Percentiles rank a stretch among this genome's conserved stretches.
phyloP scores from a whole-genome alignment of 805 yeast genomes.

The Candida andamanensis region DNA sequence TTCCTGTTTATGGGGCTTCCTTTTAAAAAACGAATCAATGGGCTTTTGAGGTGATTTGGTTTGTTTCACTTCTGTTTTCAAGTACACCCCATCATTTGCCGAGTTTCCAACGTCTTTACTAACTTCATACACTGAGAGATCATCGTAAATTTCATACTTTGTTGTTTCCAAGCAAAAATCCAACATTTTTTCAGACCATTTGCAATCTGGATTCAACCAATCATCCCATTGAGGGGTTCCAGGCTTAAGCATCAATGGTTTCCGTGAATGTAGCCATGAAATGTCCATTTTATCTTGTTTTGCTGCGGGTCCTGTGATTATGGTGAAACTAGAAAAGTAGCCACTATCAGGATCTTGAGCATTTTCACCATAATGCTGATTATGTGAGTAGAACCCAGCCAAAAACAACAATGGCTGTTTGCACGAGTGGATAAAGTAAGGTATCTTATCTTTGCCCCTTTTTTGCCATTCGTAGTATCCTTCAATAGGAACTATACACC shows the following conservation, averaged over 20 bases:
- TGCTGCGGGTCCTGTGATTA: constrained; percentile 66
- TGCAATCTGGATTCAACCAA: constrained; percentile 53
- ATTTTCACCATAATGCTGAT: constrained; percentile 20
- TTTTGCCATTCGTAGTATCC: constrained; percentile 86
- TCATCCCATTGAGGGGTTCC: constrained; percentile 49
- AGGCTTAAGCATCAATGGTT: constrained; percentile 69
- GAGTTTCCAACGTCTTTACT: constrained; percentile 61
- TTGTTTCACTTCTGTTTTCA: constrained; percentile 25
- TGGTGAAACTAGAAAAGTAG: constrained; percentile 50
- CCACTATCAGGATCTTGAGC: constrained; percentile 11
- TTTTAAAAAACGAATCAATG: constrained; percentile 24
- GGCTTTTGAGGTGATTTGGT: constrained; percentile 15
- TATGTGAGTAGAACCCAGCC: constrained; percentile 47
- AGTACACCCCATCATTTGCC: constrained; percentile 39
- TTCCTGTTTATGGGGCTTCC: too few species aligned
- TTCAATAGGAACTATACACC: constrained; percentile 74
- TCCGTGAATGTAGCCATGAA: constrained; percentile 68
- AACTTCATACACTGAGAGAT: constrained; percentile 54
- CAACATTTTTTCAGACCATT: constrained; percentile 37
- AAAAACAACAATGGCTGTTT: constrained; percentile 53
- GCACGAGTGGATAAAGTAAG: constrained; percentile 59
- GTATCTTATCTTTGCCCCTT: constrained; percentile 42
- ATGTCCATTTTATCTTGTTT: constrained; percentile 42
- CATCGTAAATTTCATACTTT: constrained; percentile 23
- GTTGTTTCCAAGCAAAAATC: constrained; percentile 34